These are phyloP conservation scores for Abortiporus biennis DNA, from an alignment of 1,284 basidiomycete species.

Conservation along the genomic window DNA sequence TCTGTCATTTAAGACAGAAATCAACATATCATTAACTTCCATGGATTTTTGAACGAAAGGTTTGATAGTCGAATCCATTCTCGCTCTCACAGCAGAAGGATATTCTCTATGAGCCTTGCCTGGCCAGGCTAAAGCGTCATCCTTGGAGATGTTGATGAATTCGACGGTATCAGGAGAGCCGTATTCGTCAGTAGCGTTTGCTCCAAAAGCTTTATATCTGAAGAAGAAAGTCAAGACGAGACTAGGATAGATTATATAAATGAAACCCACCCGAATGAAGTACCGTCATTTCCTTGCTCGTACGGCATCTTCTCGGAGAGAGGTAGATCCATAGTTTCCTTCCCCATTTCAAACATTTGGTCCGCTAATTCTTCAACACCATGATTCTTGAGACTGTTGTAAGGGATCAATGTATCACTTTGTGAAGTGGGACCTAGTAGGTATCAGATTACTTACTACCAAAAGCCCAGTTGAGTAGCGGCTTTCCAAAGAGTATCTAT, in stretches of 20 bases:
- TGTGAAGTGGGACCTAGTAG: no score
- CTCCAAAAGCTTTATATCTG: slow-evolving; percentile 28
- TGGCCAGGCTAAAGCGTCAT: slow-evolving; percentile 26
- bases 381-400: slow-evolving; percentile 28
- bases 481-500: slow-evolving; percentile 26
- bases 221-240: not conserved
- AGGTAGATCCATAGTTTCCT: slow-evolving; percentile 27
- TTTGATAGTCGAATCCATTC: slow-evolving; percentile 25
- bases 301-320: slow-evolving; percentile 30
- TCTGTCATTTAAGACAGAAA: slow-evolving; percentile 25
- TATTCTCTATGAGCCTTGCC: slow-evolving; percentile 24
- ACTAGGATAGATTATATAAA: not conserved
- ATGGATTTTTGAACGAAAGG: slow-evolving; percentile 29
- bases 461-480: slow-evolving; percentile 27
- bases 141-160: slow-evolving; percentile 24
- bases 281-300: slow-evolving; percentile 30
- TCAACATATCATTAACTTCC: slow-evolving; percentile 26
- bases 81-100: slow-evolving; percentile 25
- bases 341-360: slow-evolving; percentile 30
- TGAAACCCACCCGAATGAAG: slow-evolving; percentile 24
- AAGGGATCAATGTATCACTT: slow-evolving; percentile 3
- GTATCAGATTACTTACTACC: slow-evolving; percentile 27
- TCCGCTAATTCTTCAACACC: slow-evolving; percentile 26
- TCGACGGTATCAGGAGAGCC: slow-evolving; percentile 27
- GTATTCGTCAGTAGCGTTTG: slow-evolving; percentile 25